These are phyloP conservation scores for Pulveroboletus sp. DNA, from an alignment of 768 basidiomycete genomes.

Conservation along the genomic window DNA sequence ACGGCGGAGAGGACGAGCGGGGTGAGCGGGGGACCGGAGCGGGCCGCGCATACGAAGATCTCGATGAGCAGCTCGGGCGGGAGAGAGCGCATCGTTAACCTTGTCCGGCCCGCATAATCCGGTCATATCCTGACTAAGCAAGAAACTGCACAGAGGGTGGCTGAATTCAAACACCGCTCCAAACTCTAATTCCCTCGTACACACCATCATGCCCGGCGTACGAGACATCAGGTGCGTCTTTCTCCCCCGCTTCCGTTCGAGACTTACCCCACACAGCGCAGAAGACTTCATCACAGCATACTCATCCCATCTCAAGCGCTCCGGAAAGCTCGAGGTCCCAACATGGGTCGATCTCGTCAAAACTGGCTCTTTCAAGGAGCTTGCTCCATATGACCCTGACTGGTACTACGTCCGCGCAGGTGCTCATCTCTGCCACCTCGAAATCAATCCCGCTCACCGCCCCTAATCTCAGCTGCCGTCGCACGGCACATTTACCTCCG, in stretches of 20 bases:
- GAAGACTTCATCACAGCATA: conserved; percentile 93
- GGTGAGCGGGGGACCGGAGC: conserved; percentile 41
- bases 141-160: conserved; percentile 39
- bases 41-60: conserved; percentile 47
- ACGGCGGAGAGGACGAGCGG: conserved; percentile 51
- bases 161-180: conserved; percentile 34
- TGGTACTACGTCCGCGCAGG: conserved; percentile 99
- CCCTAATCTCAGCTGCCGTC: conserved; percentile 64
- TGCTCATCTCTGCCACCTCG: conserved; percentile 37
- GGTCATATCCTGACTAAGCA: conserved; percentile 30
- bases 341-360: conserved; percentile 99
- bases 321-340: conserved; percentile 98
- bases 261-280: conserved; percentile 51
- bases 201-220: conserved; percentile 74
- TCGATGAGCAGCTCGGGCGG: conserved; percentile 63
- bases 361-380: conserved; percentile 96
- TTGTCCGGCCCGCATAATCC: too few relatives aligned
- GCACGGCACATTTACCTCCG: conserved; percentile 99
- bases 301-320: conserved; percentile 93
- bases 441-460: neutral
- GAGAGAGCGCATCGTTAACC: conserved; percentile 35
- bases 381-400: conserved; percentile 97
- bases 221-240: conserved; percentile 74
- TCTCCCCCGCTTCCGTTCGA: conserved; percentile 12
- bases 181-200: conserved; percentile 36